These are phyloP conservation scores for Syzygium grande DNA, from an alignment of 345 rosid genomes.

Conservation along the genomic window DNA sequence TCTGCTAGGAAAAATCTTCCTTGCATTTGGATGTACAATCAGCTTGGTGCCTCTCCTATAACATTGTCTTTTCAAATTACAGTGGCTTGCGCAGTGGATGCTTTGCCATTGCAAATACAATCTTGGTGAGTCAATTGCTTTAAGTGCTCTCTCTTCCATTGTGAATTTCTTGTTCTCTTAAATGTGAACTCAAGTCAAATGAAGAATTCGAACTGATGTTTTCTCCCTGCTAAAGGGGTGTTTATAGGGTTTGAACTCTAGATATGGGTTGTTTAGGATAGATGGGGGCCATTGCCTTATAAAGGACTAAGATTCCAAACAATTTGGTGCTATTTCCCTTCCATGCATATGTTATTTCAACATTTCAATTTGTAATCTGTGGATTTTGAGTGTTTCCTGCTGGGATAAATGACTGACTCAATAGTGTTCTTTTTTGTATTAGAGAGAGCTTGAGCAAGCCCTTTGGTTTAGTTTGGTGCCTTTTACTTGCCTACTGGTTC, in stretches of 20 bases:
- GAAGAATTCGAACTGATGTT: neutral
- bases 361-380: neutral
- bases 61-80: neutral
- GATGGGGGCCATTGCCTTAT: neutral
- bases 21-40: neutral
- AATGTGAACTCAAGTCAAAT: neutral
- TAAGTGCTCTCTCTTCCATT: neutral
- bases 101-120: constrained; percentile 34
- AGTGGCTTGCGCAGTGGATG: constrained; percentile 36
- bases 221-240: neutral
- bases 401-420: neutral
- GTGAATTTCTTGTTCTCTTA: neutral
- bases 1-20: neutral
- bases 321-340: neutral
- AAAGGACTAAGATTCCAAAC: neutral
- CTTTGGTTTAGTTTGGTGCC: neutral
- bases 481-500: neutral
- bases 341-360: neutral
- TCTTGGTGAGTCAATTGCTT: constrained; percentile 20
- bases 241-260: neutral
- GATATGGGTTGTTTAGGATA: neutral
- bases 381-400: neutral
- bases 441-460: neutral
- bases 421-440: neutral
- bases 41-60: neutral